Evolutionary conservation across 108 stramenopile genomes (phyloP), one percentile per base, ranked within the genome.

Genomic region (Nitzschia sp.): DNA sequence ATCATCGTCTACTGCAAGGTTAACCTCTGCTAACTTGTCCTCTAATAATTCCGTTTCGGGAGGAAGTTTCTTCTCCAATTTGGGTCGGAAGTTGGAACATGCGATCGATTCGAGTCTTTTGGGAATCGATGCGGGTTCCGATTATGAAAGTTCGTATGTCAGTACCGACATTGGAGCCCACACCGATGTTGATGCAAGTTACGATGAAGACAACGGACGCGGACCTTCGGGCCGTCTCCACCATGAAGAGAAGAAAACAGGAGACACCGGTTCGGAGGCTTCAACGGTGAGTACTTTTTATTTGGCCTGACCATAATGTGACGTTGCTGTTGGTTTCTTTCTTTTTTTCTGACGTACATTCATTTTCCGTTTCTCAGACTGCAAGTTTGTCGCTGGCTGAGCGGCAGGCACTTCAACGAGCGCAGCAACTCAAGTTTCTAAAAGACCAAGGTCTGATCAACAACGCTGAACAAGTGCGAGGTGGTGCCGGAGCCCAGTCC

Each of bases 401-500:
- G 58, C 69, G 92, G 36, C 85, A 87, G 59, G 76, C 80, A 29
- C 55, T 84, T 55, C 89, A 90, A 63, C 69, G 92, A 31, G 79
- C 78, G 26, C 73, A 76, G 31, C 92, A 93, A 75, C 53, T 90
- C 16, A 68, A 77, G 34, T 88, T 93, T 68, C 80, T 93, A n/a
- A 85, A 84, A 53, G 72, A 83, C 25, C 85, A 90, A 75, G 87
- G 89, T 27, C 45, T 93, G 46, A 71, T 91, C 58, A 84, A 80
- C 9, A 74, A 84, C 35, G 85, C 70, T 27, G 27, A 45, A 9
- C 53, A 76, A 25, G 68, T 76, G 9, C 25, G 52, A 11, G 73
- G 79, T 47, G 79, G 77, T 16, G 77, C 77, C 30, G 69, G 69
- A 9, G 60, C 35, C 25, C 36, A 13, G 4, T 64, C 63, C 17